Evolutionary conservation across 257 asterid species (phyloP), one percentile per base, ranked within the genome.

Genomic region (Parsonsia alboflavescens): DNA sequence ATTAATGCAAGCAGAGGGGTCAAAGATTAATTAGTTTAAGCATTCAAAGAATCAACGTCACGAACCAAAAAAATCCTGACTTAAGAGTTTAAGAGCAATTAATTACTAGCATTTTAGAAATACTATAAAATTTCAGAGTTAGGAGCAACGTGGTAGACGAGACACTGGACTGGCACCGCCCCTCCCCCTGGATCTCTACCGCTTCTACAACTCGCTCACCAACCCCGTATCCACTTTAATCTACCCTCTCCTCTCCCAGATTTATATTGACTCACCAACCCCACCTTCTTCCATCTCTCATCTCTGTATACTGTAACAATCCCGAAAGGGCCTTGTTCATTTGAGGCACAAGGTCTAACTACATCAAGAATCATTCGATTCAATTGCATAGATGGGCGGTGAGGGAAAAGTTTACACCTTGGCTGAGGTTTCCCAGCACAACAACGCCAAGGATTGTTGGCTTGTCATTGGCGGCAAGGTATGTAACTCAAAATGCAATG

Each of bases 361-460:
- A 3, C 36, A 44, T 41, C 50, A 7, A 53, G 11, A 42, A 28
- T 68, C 42, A 76, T 26, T 39, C 19, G n/a, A 17, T 1, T 46
- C 15, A 10, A 10, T 36, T 9, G n/a, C n/a, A 26, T 36, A 64
- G 75, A 91, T 89, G 97, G 92, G 91, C 17, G 54, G 76, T 52
- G 80, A 77, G 42, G 71, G 62, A 54, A 89, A 85, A 73, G 82
- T 87, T 42, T 88, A 61, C 70, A 86, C 87, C 70, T 78, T 93
- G 83, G 88, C 91, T 16, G 91, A 93, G 88, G 87, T 91, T 70
- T 84, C 96, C 42, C 81, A 87, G 83, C 98, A 93, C 90, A 89
- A 82, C 88, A 81, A 82, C 80, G 63, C 79, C 73, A 89, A 88
- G 85, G 98, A 93, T 72, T 91, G 96, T 70, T 93, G 96, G 98